phyloP scores from a whole-genome alignment of 805 yeast species.

The Saccharomycopsis amapae region DNA sequence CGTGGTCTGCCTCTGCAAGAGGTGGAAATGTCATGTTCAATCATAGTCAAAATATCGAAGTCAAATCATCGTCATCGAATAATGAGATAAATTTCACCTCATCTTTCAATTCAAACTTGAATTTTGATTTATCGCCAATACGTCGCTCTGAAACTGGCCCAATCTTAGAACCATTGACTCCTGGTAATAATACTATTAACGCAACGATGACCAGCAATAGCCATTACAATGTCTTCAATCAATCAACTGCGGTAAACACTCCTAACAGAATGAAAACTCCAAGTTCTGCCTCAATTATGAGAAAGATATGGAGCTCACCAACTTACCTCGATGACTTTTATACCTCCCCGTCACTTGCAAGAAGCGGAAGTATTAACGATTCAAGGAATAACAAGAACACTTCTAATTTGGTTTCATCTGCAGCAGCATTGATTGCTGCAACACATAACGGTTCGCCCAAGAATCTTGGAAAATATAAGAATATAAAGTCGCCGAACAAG shows the following conservation, averaged over 20 bases:
- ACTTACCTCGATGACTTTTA: slow-evolving; percentile 61
- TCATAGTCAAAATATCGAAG: not conserved
- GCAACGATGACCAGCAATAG: not conserved
- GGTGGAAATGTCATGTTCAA: slow-evolving; percentile 34
- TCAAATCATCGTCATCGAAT: not conserved
- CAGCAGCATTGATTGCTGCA: slow-evolving; percentile 6
- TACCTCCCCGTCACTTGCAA: slow-evolving; percentile 37
- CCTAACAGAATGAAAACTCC: slow-evolving; percentile 27
- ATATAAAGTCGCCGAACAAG: slow-evolving; percentile 6
- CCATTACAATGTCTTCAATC: slow-evolving; percentile 3
- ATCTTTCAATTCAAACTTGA: slow-evolving; percentile 59
- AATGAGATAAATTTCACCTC: slow-evolving; percentile 47
- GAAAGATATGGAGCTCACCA: slow-evolving; percentile 59
- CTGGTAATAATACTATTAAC: slow-evolving; percentile 25
- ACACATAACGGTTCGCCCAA: slow-evolving; percentile 31
- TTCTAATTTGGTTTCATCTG: not conserved
- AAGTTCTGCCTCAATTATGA: slow-evolving; percentile 34
- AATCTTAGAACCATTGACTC: slow-evolving; percentile 40
- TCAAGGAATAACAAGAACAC: not conserved
- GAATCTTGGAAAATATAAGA: slow-evolving; percentile 20
- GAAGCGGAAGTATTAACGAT: not conserved
- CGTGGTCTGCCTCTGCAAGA: slow-evolving; percentile 36
- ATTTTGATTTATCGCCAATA: slow-evolving; percentile 56
- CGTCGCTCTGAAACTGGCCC: slow-evolving; percentile 57
- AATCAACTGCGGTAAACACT: slow-evolving; percentile 11